phyloP scores from a whole-genome alignment of 169 alveolate genomes.

The Eimeria maxima region DNA sequence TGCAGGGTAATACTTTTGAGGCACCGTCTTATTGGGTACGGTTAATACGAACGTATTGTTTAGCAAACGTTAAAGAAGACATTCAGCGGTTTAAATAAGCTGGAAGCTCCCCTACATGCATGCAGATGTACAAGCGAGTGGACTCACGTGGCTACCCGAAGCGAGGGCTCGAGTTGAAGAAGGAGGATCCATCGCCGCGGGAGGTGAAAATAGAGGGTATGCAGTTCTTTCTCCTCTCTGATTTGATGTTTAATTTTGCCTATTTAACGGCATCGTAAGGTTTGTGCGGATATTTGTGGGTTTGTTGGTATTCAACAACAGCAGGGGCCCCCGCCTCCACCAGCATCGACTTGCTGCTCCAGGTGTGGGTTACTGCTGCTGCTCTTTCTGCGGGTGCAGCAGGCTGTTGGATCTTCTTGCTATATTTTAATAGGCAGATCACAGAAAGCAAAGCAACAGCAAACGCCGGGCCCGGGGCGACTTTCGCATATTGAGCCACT shows the following conservation, averaged over 20 bases:
- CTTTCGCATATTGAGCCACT: too few species aligned
- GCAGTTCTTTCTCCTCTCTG: too few species aligned
- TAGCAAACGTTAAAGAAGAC: too few species aligned
- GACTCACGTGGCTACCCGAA: not conserved
- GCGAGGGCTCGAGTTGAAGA: not conserved
- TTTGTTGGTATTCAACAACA: not conserved
- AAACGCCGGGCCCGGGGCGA: not conserved
- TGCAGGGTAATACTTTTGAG: not conserved
- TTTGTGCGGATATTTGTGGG: not conserved
- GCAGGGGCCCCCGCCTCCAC: not conserved
- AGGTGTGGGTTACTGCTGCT: not conserved
- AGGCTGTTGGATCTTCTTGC: not conserved
- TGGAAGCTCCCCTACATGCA: too few species aligned
- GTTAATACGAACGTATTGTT: too few species aligned
- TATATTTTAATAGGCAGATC: too few species aligned
- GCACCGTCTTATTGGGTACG: too few species aligned
- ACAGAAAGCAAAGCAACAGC: not conserved
- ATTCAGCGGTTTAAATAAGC: too few species aligned
- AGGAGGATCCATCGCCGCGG: not conserved
- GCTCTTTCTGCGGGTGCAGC: not conserved
- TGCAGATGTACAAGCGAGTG: too few species aligned
- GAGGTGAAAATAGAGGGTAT: too few species aligned
- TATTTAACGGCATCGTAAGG: not conserved
- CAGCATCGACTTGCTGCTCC: not conserved
- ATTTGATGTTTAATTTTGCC: not conserved